Percentiles rank a stretch among this genome's conserved stretches.
These are phyloP conservation scores for Lachnellula arida DNA, from an alignment of 2,329 filamentous ascomycete species.

Conservation along the genomic window DNA sequence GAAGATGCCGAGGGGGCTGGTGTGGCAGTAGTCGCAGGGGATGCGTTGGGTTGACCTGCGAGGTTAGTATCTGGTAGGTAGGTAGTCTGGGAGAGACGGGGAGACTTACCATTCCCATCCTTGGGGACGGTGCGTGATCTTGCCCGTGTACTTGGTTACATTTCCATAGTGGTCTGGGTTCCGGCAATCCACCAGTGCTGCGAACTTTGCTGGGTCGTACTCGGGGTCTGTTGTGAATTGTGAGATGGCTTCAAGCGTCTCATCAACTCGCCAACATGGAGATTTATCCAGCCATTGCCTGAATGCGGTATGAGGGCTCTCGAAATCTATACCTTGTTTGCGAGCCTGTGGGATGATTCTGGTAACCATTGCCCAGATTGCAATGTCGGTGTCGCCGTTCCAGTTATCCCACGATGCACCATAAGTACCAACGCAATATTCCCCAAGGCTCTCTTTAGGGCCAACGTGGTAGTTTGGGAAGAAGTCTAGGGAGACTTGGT, in stretches of 20 bases:
- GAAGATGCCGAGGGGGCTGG: slow-evolving; percentile 18
- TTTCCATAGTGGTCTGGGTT: slow-evolving; percentile 7
- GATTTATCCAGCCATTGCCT: slow-evolving; percentile 25
- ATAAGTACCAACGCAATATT: slow-evolving; percentile 14
- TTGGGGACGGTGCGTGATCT: slow-evolving; percentile 3
- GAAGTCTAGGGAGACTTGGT: slow-evolving; percentile 25
- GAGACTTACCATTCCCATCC: slow-evolving; percentile 17
- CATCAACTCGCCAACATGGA: slow-evolving; percentile 20
- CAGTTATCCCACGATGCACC: slow-evolving; percentile 29
- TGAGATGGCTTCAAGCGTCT: slow-evolving; percentile 16
- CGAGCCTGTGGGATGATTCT: slow-evolving; percentile 14
- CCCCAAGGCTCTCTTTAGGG: slow-evolving; percentile 1
- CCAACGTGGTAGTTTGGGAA: slow-evolving; percentile 26
- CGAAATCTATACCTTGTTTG: slow-evolving; percentile 20
- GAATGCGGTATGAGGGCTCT: slow-evolving; percentile 14
- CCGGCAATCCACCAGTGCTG: slow-evolving; percentile 15
- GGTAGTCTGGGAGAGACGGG: background rate
- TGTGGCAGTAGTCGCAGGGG: slow-evolving; percentile 9
- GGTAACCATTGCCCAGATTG: slow-evolving; percentile 22
- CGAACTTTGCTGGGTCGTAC: background rate
- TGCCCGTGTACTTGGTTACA: background rate
- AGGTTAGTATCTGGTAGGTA: background rate
- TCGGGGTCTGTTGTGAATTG: background rate
- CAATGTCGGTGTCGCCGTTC: slow-evolving; percentile 13
- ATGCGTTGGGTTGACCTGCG: slow-evolving; percentile 7